Percentiles rank a stretch among this genome's conserved stretches.
phyloP scores from a whole-genome alignment of 352 stramenopile genomes.

The Phytophthora sp. region DNA sequence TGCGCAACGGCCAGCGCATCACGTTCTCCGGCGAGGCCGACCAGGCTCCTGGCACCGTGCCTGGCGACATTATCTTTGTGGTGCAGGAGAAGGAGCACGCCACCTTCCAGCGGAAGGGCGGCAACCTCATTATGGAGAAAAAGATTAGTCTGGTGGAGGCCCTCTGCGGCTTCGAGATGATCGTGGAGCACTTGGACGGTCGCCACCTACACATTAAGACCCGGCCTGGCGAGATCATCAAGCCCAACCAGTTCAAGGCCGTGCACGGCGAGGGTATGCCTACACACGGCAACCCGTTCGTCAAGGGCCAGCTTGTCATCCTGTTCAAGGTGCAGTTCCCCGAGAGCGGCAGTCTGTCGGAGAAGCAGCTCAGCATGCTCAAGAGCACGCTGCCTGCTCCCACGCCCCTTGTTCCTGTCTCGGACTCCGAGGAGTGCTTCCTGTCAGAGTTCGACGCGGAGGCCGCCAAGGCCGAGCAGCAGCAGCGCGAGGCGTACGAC shows the following conservation, averaged over 20 bases:
- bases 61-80: conserved; percentile 97
- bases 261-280: conserved; percentile 98
- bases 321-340: conserved; percentile 98
- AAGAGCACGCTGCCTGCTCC: conserved; percentile 63
- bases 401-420: conserved; percentile 48
- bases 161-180: conserved; percentile 91
- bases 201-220: conserved; percentile 94
- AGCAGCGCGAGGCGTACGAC: conserved; percentile 83
- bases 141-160: conserved; percentile 96
- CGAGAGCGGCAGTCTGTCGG: conserved; percentile 84
- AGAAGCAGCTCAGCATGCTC: conserved; percentile 84
- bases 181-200: conserved; percentile 93
- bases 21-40: conserved; percentile 97
- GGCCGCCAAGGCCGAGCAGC: conserved; percentile 82
- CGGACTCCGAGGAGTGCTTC: conserved; percentile 82
- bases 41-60: conserved; percentile 92
- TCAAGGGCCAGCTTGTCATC: conserved; percentile 98
- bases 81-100: conserved; percentile 97
- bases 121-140: conserved; percentile 97
- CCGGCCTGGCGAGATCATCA: conserved; percentile 93
- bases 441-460: conserved; percentile 94
- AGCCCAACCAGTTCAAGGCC: conserved; percentile 93
- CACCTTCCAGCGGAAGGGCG: conserved; percentile 96
- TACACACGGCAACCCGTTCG: conserved; percentile 97
- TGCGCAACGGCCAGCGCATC: conserved; percentile 97